These are phyloP conservation scores for Ascochyta pisi DNA, from an alignment of 2,329 filamentous ascomycete species.

Conservation along the genomic window DNA sequence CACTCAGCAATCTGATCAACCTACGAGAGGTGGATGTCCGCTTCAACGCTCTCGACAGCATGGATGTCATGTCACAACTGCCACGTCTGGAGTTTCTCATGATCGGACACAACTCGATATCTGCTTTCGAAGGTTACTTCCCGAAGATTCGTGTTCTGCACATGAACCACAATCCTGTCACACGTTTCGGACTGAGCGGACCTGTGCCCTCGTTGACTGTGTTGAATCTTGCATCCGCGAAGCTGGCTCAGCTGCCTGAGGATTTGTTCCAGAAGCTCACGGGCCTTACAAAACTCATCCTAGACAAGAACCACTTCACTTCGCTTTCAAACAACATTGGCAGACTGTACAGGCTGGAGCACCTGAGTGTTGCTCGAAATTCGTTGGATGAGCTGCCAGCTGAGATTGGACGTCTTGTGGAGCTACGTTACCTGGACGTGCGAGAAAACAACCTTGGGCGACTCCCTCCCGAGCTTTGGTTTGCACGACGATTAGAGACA, in stretches of 20 bases:
- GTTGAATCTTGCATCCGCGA: constrained; percentile 88
- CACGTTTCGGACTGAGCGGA: constrained; percentile 83
- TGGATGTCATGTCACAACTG: constrained; percentile 83
- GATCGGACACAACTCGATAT: constrained; percentile 91
- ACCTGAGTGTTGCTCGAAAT: constrained; percentile 94
- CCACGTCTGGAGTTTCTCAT: constrained; percentile 87
- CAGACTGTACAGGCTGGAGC: constrained; percentile 80
- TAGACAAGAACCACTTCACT: constrained; percentile 96
- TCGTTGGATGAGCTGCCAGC: constrained; percentile 81
- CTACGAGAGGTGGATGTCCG: constrained; percentile 92
- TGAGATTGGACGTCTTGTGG: constrained; percentile 85
- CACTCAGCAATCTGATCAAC: constrained; percentile 75
- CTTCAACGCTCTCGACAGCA: constrained; percentile 87
- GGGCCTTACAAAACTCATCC: constrained; percentile 83
- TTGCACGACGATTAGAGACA: constrained; percentile 85
- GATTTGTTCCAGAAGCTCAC: constrained; percentile 86
- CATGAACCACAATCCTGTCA: constrained; percentile 93
- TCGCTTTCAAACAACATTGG: constrained; percentile 87
- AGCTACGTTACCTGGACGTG: constrained; percentile 85
- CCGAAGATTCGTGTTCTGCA: constrained; percentile 82
- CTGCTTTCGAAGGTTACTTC: constrained; percentile 89
- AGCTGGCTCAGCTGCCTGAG: constrained; percentile 86
- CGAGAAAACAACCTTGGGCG: constrained; percentile 92
- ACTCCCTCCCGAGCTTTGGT: constrained; percentile 94
- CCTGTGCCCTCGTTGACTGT: constrained; percentile 82